Evolutionary conservation across 2,329 filamentous ascomycete genomes (phyloP).

Genomic region (Phaeoacremonium minimum): DNA sequence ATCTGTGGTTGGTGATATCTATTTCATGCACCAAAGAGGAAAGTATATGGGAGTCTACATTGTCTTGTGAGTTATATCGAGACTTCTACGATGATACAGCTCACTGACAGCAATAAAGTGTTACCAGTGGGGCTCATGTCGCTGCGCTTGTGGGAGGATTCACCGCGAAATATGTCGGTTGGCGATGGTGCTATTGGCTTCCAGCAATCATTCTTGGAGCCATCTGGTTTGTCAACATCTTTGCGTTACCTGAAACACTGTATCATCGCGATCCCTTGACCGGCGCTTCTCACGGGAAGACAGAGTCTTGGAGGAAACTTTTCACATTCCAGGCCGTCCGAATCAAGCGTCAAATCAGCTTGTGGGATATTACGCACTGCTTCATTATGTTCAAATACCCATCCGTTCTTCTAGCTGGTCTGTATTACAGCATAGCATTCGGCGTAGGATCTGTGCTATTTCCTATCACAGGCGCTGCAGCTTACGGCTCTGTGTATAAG

Average conservation of each 20-base stretch:
- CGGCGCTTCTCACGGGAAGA: background rate
- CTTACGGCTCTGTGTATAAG: no score
- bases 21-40: background rate
- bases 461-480: no score
- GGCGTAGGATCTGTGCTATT: no score
- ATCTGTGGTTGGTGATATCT: background rate
- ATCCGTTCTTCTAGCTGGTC: no score
- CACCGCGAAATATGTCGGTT: constrained; percentile 1
- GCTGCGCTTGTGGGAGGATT: constrained; percentile 1
- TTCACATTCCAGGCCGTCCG: background rate
- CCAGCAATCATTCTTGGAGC: constrained; percentile 1
- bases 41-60: constrained; percentile 1
- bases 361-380: constrained; percentile 2
- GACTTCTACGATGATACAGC: no score
- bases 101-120: no score
- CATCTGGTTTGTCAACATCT: background rate
- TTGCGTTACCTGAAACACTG: background rate
- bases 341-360: background rate
- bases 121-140: constrained; percentile 1
- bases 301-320: background rate
- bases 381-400: constrained; percentile 1
- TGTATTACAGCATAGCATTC: no score
- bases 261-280: background rate
- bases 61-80: no score
- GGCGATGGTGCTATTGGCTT: constrained; percentile 1